Evolutionary conservation across 164 flowering plant genomes (phyloP).

Genomic region (Amborella trichopoda): DNA sequence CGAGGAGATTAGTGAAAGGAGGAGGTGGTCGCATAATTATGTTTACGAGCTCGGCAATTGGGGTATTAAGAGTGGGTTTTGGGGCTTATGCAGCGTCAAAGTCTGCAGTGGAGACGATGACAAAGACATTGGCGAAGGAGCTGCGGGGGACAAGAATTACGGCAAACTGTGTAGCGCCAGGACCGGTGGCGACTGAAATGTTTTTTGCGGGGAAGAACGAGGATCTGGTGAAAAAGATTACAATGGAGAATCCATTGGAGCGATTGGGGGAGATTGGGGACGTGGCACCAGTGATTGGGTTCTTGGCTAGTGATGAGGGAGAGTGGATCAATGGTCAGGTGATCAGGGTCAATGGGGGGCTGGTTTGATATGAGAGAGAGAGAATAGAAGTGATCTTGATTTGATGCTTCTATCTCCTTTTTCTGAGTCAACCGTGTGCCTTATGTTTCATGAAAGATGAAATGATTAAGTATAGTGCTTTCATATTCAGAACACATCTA

Average conservation of each 20-base stretch:
- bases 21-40: conserved; percentile 48
- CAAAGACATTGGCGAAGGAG: conserved; percentile 49
- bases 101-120: conserved; percentile 60
- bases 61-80: conserved; percentile 16
- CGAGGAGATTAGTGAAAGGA: conserved; percentile 32
- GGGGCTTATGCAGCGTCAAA: conserved; percentile 47
- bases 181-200: conserved; percentile 51
- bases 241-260: conserved; percentile 21
- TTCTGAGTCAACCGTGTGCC: too few species aligned
- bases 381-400: too few species aligned
- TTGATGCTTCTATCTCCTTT: too few species aligned
- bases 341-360: conserved; percentile 50
- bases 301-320: conserved; percentile 35
- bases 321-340: conserved; percentile 59
- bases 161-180: conserved; percentile 52
- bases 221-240: conserved; percentile 21
- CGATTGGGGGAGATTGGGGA: conserved; percentile 39
- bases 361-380: too few species aligned
- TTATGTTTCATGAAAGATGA: too few species aligned
- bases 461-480: too few species aligned
- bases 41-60: conserved; percentile 32
- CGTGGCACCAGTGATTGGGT: conserved; percentile 40
- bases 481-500: too few species aligned
- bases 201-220: conserved; percentile 36
- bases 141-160: conserved; percentile 46